phyloP scores from a whole-genome alignment of 2,329 filamentous ascomycete genomes.

The Monosporascus ibericus region DNA sequence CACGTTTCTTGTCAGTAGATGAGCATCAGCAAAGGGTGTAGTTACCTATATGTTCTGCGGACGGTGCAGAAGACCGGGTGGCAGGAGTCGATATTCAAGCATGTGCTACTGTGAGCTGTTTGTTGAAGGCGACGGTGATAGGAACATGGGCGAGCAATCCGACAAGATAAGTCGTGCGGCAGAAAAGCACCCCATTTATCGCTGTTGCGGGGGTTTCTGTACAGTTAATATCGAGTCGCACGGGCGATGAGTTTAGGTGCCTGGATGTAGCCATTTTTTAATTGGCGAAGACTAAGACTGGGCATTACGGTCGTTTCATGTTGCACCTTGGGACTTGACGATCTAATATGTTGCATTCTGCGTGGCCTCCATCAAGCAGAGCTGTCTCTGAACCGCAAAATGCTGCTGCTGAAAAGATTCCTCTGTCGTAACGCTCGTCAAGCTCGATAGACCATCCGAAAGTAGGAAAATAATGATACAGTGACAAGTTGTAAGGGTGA shows the following conservation, averaged over 20 bases:
- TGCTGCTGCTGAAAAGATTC: constrained; percentile 16
- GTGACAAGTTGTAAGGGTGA: constrained; percentile 23
- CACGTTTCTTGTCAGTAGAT: background rate
- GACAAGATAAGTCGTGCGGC: background rate
- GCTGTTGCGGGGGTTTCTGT: constrained; percentile 10
- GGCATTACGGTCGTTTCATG: constrained; percentile 29
- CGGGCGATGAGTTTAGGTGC: constrained; percentile 11
- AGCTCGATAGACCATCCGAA: constrained; percentile 26
- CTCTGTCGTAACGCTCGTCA: constrained; percentile 30
- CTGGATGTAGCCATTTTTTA: constrained; percentile 18
- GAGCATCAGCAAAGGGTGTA: background rate
- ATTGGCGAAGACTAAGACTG: constrained; percentile 18
- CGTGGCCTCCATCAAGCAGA: constrained; percentile 26
- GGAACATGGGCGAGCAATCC: background rate
- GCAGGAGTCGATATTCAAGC: background rate
- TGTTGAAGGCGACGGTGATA: background rate
- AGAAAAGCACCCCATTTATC: constrained; percentile 12
- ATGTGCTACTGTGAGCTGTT: background rate
- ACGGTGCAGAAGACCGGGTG: background rate
- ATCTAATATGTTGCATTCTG: constrained; percentile 33
- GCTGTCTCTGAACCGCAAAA: constrained; percentile 26
- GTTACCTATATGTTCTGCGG: background rate
- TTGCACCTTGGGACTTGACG: constrained; percentile 32
- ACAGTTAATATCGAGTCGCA: constrained; percentile 14
- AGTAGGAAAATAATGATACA: constrained; percentile 31